A percentile compares a stretch with the other conserved stretches of the same genome.
phyloP scores from a whole-genome alignment of 2,329 filamentous ascomycete species.

The Aspergillus brasiliensis region DNA sequence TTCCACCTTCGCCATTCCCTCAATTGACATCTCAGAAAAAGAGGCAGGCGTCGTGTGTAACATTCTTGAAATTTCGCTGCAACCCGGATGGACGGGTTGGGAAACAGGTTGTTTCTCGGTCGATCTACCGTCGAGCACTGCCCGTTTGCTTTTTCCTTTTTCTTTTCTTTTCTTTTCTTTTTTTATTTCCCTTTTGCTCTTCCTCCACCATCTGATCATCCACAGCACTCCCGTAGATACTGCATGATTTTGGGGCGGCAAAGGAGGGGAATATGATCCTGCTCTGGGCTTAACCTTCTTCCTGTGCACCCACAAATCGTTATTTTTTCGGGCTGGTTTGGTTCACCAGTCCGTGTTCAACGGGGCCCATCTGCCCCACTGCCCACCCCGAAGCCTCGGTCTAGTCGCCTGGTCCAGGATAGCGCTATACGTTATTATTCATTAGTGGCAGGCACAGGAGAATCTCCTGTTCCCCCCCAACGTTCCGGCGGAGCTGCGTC shows the following conservation, averaged over 20 bases:
- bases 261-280: too few relatives aligned
- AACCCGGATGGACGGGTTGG: not conserved
- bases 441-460: slow-evolving; percentile 6
- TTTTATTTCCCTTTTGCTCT: too few relatives aligned
- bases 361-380: slow-evolving; percentile 1
- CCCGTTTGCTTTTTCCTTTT: not conserved
- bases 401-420: slow-evolving; percentile 4
- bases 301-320: not conserved
- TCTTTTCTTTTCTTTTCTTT: not conserved
- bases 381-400: not conserved
- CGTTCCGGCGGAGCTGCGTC: not conserved
- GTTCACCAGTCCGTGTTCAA: not conserved
- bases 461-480: slow-evolving; percentile 1
- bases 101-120: slow-evolving; percentile 5
- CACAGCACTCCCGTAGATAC: too few relatives aligned
- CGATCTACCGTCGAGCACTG: not conserved
- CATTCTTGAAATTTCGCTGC: not conserved
- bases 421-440: slow-evolving; percentile 2
- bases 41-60: slow-evolving; percentile 10
- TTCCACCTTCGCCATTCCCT: not conserved
- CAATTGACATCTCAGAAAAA: slow-evolving; percentile 17
- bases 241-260: too few relatives aligned
- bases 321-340: not conserved
- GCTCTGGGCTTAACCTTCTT: not conserved
- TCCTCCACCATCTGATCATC: not conserved